A percentile compares a stretch with the other conserved stretches of the same genome.
These are phyloP conservation scores for Arthrinium phaeospermum DNA, from an alignment of 2,329 filamentous ascomycete genomes.

Conservation along the genomic window DNA sequence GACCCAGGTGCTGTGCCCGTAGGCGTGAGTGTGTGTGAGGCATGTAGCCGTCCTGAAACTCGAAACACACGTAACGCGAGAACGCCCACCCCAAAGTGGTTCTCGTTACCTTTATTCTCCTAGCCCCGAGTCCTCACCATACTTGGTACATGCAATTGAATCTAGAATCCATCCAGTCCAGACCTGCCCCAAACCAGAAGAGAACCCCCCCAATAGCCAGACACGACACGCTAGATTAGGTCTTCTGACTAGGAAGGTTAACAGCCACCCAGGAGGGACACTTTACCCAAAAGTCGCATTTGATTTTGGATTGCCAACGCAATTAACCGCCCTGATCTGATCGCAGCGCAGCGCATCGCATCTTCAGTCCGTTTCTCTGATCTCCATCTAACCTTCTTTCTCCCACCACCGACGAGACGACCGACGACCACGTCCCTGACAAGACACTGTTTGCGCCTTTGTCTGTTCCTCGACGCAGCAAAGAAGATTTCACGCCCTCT, in stretches of 20 bases:
- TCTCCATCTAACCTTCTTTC: slow-evolving; percentile 17
- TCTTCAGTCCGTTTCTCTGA: slow-evolving; percentile 9
- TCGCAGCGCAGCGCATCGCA: slow-evolving; percentile 10
- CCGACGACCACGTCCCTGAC: slow-evolving; percentile 5
- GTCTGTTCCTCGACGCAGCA: not conserved
- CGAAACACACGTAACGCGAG: slow-evolving; percentile 6
- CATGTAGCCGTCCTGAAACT: slow-evolving; percentile 16
- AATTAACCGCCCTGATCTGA: slow-evolving; percentile 13
- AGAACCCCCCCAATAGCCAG: not conserved
- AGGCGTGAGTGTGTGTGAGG: not conserved
- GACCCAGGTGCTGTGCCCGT: not conserved
- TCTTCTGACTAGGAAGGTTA: slow-evolving; percentile 16
- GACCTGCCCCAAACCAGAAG: not conserved
- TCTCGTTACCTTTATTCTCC: slow-evolving; percentile 17
- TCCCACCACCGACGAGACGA: slow-evolving; percentile 4
- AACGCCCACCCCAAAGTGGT: slow-evolving; percentile 15
- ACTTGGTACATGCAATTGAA: slow-evolving; percentile 7
- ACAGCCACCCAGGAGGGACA: slow-evolving; percentile 16
- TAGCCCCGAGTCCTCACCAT: slow-evolving; percentile 9
- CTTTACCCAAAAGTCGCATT: slow-evolving; percentile 12
- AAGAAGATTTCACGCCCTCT: not conserved
- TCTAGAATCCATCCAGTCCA: slow-evolving; percentile 4
- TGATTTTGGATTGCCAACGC: not conserved
- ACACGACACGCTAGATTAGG: slow-evolving; percentile 17
- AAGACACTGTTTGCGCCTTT: slow-evolving; percentile 17